phyloP scores from a whole-genome alignment of 495 filamentous ascomycete genomes.

The Hypoxylon subgilvum region DNA sequence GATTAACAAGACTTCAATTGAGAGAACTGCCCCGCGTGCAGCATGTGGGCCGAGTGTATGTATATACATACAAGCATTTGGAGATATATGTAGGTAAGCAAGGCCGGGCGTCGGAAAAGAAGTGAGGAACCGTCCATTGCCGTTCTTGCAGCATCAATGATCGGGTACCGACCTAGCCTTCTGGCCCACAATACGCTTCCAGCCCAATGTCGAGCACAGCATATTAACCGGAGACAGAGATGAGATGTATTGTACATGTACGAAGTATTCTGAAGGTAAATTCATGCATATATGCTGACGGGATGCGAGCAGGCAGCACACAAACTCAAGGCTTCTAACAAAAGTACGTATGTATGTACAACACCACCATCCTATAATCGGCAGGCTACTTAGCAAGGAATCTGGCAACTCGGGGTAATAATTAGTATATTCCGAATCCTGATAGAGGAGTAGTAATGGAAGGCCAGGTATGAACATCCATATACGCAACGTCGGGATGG shows the following conservation, averaged over 20 bases:
- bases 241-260: slow-evolving; percentile 1
- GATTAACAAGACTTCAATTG: slow-evolving; percentile 18
- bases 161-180: background rate
- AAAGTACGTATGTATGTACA: slow-evolving; percentile 5
- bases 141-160: background rate
- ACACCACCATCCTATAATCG: slow-evolving; percentile 7
- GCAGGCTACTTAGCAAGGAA: too few species aligned
- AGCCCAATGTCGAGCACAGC: background rate
- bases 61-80: too few species aligned
- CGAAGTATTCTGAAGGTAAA: slow-evolving; percentile 11
- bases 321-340: slow-evolving; percentile 12
- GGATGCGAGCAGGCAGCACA: slow-evolving; percentile 16
- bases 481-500: background rate
- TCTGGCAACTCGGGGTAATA: slow-evolving; percentile 10
- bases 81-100: background rate
- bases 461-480: slow-evolving; percentile 3
- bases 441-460: background rate
- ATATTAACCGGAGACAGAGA: background rate
- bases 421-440: slow-evolving; percentile 3
- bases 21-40: slow-evolving; percentile 21
- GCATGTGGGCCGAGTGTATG: too few species aligned
- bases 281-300: slow-evolving; percentile 17
- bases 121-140: slow-evolving; percentile 2
- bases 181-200: too few species aligned
- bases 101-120: slow-evolving; percentile 19